Conservation (phyloP, 2,329 filamentous ascomycete genomes). For the Xylaria sp. region DNA sequence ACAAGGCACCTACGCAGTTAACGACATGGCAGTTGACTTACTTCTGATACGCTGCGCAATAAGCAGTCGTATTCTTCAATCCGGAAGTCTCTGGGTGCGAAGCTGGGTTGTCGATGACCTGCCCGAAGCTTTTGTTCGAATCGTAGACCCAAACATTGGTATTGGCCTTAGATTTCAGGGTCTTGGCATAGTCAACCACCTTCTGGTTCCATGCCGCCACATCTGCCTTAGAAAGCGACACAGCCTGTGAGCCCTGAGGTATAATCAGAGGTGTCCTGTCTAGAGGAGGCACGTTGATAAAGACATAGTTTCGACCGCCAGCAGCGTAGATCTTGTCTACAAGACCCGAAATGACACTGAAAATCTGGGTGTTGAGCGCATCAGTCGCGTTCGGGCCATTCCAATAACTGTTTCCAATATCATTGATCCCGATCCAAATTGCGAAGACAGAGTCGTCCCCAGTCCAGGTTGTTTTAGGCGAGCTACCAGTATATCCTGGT, state of each 20-base stretch:
- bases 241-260: conserved; percentile 50
- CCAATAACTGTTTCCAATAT: conserved; percentile 62
- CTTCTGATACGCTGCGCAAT: conserved; percentile 65
- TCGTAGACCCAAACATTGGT: conserved; percentile 65
- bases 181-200: conserved; percentile 54
- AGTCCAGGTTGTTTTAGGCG: conserved; percentile 52
- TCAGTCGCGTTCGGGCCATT: conserved; percentile 46
- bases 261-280: conserved; percentile 62
- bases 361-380: conserved; percentile 53
- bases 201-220: conserved; percentile 63
- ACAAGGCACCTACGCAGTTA: not conserved
- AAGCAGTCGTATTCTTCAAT: conserved; percentile 65
- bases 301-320: conserved; percentile 67
- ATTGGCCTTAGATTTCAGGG: conserved; percentile 55
- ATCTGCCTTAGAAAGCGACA: conserved; percentile 54
- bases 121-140: conserved; percentile 60
- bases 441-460: conserved; percentile 55
- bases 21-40: conserved; percentile 48
- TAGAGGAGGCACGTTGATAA: conserved; percentile 68
- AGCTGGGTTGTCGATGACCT: conserved; percentile 63
- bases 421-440: conserved; percentile 67
- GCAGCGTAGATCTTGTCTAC: conserved; percentile 59
- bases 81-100: conserved; percentile 60
- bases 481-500: conserved; percentile 51
- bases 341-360: conserved; percentile 56